Evolutionary conservation across 192 early-diverging fungal species (phyloP), one percentile per base, ranked within the genome.

Genomic region (Dimargaris xerosporica): DNA sequence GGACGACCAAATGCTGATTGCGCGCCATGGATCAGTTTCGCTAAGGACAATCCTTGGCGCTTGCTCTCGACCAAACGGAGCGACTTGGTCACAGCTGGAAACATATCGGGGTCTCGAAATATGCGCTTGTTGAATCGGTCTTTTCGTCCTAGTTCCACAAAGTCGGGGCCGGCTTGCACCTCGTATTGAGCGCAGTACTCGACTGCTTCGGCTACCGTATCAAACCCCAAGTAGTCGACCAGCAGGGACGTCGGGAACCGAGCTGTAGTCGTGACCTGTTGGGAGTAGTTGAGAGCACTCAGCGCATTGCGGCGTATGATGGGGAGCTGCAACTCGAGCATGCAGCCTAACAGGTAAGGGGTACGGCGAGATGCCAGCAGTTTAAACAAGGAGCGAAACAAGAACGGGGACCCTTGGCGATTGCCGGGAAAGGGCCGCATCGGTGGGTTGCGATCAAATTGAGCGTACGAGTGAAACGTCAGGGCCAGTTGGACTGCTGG

Each of bases 321-420:
- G 0, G 71, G 70, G 67, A 96, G 91, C 41, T 85, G 80, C 34
- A 79, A 67, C 67, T 96, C 86, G 46, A 87, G 62, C 26, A 91
- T 65, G 52, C 91, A 93, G 0, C 86, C 88, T 66, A 92, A 73
- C 44, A 94, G 65, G 45, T 85, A 86, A 1, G 90, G 79, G 3
- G 84, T 85, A 1, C 63, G 58, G 0, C 68, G 65, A 23, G 79
- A 73, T 9, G 71, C 78, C 0, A 93, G 62, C 16, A 77, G 67
- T 19, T 84, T 78, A 73, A 96, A 96, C 54, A 92, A 85, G 41
- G 74, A 72, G n/a, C 79, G 71, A 26, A 82, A 84, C 25, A 81
- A 76, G 63, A 79, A 85, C 55, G 85, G 77, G 9, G 77, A 73
- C 13, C 78, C 80, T 65, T 79, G 76, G 15, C 69, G 74, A 44